Percentiles rank a stretch among this genome's conserved stretches.
These are phyloP conservation scores for Cryptococcus depauperatus DNA, from an alignment of 1,284 basidiomycete species.

Conservation along the genomic window DNA sequence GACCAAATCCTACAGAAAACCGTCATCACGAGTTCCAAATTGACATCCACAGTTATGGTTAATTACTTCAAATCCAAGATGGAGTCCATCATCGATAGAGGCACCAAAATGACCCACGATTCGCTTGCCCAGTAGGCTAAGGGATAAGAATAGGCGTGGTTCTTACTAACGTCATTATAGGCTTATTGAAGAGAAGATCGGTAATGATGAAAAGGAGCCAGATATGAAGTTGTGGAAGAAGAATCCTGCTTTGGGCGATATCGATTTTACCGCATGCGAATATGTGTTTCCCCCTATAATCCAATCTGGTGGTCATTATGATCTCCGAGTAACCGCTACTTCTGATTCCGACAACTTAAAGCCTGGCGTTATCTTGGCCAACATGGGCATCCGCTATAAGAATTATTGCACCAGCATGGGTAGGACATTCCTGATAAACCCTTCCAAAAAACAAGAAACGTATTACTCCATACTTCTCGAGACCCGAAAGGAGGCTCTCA, in stretches of 20 bases:
- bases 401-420: conserved; percentile 88
- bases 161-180: conserved; percentile 4
- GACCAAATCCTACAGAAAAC: conserved; percentile 54
- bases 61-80: conserved; percentile 83
- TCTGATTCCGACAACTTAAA: conserved; percentile 78
- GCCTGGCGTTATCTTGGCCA: conserved; percentile 81
- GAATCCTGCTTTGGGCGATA: conserved; percentile 64
- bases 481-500: conserved; percentile 68
- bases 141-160: not conserved
- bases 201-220: conserved; percentile 73
- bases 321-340: conserved; percentile 76
- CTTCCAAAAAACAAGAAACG: conserved; percentile 83
- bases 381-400: conserved; percentile 85
- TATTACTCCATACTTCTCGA: conserved; percentile 72
- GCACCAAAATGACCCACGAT: conserved; percentile 83
- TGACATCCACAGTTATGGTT: conserved; percentile 77
- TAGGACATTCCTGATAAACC: conserved; percentile 90
- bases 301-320: conserved; percentile 87
- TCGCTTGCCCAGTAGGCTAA: conserved; percentile 54
- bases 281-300: conserved; percentile 94
- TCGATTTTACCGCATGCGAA: conserved; percentile 80
- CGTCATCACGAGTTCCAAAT: conserved; percentile 61
- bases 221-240: conserved; percentile 84
- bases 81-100: conserved; percentile 82
- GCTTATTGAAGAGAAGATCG: conserved; percentile 64